These are phyloP conservation scores for Entomortierella chlamydospora DNA, from an alignment of 192 early-diverging fungal genomes.

Conservation along the genomic window DNA sequence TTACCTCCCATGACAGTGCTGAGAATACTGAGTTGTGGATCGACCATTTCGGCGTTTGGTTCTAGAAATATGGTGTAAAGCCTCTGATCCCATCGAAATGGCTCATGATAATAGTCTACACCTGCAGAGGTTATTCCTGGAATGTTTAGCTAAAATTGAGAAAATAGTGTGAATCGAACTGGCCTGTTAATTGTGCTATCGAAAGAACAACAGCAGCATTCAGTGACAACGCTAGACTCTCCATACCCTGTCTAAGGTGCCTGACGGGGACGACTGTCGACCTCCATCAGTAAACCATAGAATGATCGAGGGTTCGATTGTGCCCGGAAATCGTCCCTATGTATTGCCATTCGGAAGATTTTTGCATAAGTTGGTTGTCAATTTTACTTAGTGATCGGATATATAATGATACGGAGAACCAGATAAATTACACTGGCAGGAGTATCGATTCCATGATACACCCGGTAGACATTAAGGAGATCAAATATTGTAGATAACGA, in stretches of 20 bases:
- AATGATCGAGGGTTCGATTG: slow-evolving; percentile 74
- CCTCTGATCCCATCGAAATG: slow-evolving; percentile 88
- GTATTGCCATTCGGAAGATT: neutral
- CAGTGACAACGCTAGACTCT: neutral
- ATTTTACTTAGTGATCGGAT: neutral
- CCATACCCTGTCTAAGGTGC: slow-evolving; percentile 56
- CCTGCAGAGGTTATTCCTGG: slow-evolving; percentile 73
- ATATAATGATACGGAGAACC: neutral
- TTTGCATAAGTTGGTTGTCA: neutral
- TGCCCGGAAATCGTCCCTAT: slow-evolving; percentile 74
- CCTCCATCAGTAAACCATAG: slow-evolving; percentile 87
- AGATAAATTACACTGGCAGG: slow-evolving; percentile 63
- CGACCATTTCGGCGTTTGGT: slow-evolving; percentile 58
- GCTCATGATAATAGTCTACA: slow-evolving; percentile 75
- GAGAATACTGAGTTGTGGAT: slow-evolving; percentile 71
- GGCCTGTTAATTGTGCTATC: no score
- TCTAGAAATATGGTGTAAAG: slow-evolving; percentile 75
- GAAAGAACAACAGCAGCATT: no score
- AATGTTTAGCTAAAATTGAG: slow-evolving; percentile 67
- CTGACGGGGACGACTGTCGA: slow-evolving; percentile 60
- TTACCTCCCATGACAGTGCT: slow-evolving; percentile 77
- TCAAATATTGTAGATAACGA: slow-evolving; percentile 77
- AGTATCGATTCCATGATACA: slow-evolving; percentile 71
- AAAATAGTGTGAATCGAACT: no score
- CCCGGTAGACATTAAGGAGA: slow-evolving; percentile 73